Base-by-base conservation (phyloP, 2,329 filamentous ascomycete species). In the Aspergillus neoniger region DNA sequence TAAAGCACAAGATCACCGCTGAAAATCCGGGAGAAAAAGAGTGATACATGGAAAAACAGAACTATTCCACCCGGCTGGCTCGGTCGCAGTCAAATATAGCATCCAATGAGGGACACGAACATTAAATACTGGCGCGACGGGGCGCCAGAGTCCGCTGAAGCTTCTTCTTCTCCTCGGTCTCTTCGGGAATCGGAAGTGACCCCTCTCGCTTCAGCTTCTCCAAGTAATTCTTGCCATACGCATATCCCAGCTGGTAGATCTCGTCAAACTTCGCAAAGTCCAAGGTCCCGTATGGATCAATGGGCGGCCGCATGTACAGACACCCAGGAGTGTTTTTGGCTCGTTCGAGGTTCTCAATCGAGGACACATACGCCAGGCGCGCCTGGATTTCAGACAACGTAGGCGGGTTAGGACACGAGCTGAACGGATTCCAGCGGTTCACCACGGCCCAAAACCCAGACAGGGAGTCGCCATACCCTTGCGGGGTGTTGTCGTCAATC, bases 221-320 rank as follows among this genome's bases (percentile, higher is more conserved):
- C 65, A 99, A 76, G 73, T 89, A 97, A 57, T 91, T 86, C 74
- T 90, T 89, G 4, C 92, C 95, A 72, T 88, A 99, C 57, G 85
- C 83, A 77, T 96, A 96, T 1, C 95, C 96, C 10, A 97, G 84
- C 67, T 90, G 84, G 71, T 96, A 96, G 57, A 99, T 94, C 82
- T 99, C 96, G 70, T 98, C 94, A 76, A 99, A 99, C 76, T 96
- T 97, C 63, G 88, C 91, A 80, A 99, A 99, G 60, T 99, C 95
- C 30, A 99, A 81, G 1, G 95, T 99, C 4, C 93, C 95, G 69
- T 96, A 99, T 1, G 86, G 84, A 72, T 98, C 95, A 64, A 99
- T 90, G 0, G 95, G 95, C 4, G 96, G 96, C 1, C 95, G 86
- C 91, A 99, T 96, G 76, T 99, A 99, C 55, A 96, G 83, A 76